Conservation (phyloP, 2,329 filamentous ascomycete genomes). For the Mycosphaerella sp. region DNA sequence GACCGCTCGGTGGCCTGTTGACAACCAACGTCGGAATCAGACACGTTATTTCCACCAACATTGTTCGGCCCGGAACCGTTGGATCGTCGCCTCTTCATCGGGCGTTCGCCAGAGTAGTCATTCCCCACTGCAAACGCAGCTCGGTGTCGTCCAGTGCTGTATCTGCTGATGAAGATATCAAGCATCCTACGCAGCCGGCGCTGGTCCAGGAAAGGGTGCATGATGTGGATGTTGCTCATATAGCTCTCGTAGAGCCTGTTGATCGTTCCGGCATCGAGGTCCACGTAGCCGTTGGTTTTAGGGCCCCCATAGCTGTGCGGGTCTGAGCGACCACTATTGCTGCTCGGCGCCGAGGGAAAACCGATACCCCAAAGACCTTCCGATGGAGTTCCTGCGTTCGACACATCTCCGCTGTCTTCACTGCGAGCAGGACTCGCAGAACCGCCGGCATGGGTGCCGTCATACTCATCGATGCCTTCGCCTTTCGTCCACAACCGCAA, state of each 20-base stretch:
- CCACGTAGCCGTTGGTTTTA: conserved; percentile 47
- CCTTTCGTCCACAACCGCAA: conserved; percentile 34
- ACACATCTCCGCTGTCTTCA: conserved; percentile 31
- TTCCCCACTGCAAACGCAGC: conserved; percentile 27
- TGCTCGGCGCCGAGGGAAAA: conserved; percentile 31
- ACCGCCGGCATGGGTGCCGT: conserved; percentile 31
- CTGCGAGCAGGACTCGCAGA: conserved; percentile 38
- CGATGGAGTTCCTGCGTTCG: conserved; percentile 37
- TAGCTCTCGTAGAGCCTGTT: conserved; percentile 50
- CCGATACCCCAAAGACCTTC: conserved; percentile 49
- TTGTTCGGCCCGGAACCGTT: conserved; percentile 25
- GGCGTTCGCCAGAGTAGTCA: conserved; percentile 23
- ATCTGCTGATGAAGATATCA: conserved; percentile 44
- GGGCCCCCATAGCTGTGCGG: conserved; percentile 44
- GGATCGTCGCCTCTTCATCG: conserved; percentile 30
- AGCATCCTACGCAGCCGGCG: conserved; percentile 48
- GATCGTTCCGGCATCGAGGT: conserved; percentile 48
- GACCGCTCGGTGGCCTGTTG: conserved; percentile 49
- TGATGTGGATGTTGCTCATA: conserved; percentile 53
- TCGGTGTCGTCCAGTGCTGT: conserved; percentile 35
- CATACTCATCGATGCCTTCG: conserved; percentile 36
- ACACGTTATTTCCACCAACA: conserved; percentile 4
- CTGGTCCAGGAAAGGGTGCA: conserved; percentile 59
- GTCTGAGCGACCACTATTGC: conserved; percentile 29
- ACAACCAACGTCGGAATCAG: conserved; percentile 10